Base-by-base conservation (phyloP, 2,329 filamentous ascomycete genomes). In the Lachnellula occidentalis region DNA sequence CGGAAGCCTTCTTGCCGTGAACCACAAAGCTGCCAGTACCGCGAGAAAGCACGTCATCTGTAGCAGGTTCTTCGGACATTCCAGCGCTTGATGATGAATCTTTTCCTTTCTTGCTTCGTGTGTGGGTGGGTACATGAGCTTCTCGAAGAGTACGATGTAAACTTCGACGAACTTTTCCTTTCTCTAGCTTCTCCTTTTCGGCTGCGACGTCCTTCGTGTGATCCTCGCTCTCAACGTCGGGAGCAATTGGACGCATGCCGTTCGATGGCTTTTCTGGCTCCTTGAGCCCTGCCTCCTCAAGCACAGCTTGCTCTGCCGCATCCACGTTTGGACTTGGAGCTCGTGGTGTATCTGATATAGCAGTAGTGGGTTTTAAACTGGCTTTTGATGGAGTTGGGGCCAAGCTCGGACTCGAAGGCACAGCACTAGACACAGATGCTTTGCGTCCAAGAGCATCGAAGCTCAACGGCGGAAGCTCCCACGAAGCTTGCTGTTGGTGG, bases 1-100 rank as follows among this genome's bases (percentile, higher is more conserved):
- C 89, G 1, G 91, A 96, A 2, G 94, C 94, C 72, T 99, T 97
- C 76, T 97, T 99, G 57, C 94, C 92, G 67, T 99, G 94, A 4
- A 99, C 86, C 4, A 94, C 95, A 70, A 99, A 99, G 64, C 90
- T 95, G 5, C 90, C 90, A 12, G 88, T 83, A 12, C 87, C 87
- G 47, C 94, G 84, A 6, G 87, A 78, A 12, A 99, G 77, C 11
- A 87, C 84, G 62, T 90, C 87, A 37, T 87, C 75, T 73, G 80
- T 65, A 59, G 70, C 60, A 58, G 67, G 55, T 65, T 78, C 71
- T 17, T 77, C 67, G 66, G 70, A 72, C 43, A 77, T 72, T 15
- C 76, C 76, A 58, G 69, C 57, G 41, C 81, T 86, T 2, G 83
- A 83, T 3, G 78, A 74, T 4, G 85, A 86, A 48, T 95, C 90